Conservation (phyloP, 352 stramenopile genomes). For the Phytophthora citricola region DNA sequence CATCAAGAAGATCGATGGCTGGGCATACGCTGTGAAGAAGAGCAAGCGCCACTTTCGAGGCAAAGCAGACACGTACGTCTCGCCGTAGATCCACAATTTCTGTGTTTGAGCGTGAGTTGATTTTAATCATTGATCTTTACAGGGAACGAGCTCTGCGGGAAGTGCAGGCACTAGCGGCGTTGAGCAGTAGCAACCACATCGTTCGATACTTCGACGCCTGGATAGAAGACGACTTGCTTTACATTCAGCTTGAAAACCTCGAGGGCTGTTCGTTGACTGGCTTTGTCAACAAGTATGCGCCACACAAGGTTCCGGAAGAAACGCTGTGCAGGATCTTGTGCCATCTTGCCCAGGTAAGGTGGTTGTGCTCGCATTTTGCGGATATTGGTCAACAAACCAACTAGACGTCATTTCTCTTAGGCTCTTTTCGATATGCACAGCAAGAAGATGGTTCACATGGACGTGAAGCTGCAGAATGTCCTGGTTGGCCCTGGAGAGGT, state of each 20-base stretch:
- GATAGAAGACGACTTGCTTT: slow-evolving; percentile 89
- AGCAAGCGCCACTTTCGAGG: slow-evolving; percentile 86
- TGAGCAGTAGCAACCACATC: slow-evolving; percentile 79
- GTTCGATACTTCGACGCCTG: slow-evolving; percentile 90
- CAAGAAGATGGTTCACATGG: slow-evolving; percentile 89
- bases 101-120: slow-evolving; percentile 1
- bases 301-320: slow-evolving; percentile 72
- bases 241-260: slow-evolving; percentile 87
- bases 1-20: slow-evolving; percentile 88
- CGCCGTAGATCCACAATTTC: not conserved
- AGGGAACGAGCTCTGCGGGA: slow-evolving; percentile 82
- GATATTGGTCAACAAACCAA: too few relatives aligned
- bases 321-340: slow-evolving; percentile 78
- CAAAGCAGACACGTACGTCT: slow-evolving; percentile 81
- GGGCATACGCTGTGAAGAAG: slow-evolving; percentile 89
- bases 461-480: slow-evolving; percentile 89
- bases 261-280: slow-evolving; percentile 66
- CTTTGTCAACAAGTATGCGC: slow-evolving; percentile 72
- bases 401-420: slow-evolving; percentile 20
- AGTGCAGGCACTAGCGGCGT: slow-evolving; percentile 82
- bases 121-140: not conserved
- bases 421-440: slow-evolving; percentile 85
- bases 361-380: not conserved
- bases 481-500: slow-evolving; percentile 63
- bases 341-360: slow-evolving; percentile 69